Percentiles rank a stretch among this genome's conserved stretches.
phyloP scores from a whole-genome alignment of 176 grass and related monocot genomes.

The Musa troglodytarum region DNA sequence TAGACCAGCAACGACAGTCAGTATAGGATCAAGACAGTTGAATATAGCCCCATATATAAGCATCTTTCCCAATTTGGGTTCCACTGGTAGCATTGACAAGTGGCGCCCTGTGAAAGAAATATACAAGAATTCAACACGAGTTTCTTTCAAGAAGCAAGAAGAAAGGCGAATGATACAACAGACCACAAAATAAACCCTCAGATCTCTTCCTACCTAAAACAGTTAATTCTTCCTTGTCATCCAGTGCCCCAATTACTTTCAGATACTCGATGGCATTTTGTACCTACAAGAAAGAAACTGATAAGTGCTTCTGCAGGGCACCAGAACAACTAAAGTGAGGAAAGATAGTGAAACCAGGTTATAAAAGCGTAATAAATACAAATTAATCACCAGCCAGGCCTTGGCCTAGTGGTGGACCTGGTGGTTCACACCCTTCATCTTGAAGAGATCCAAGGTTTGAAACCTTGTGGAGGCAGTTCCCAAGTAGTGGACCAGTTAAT shows the following conservation, averaged over 20 bases:
- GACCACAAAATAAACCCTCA: neutral
- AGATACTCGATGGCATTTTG: slow-evolving; percentile 98
- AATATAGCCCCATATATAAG: slow-evolving; percentile 96
- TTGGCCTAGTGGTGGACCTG: neutral
- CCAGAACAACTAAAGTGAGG: neutral
- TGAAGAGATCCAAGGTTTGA: neutral
- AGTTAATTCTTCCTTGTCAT: slow-evolving; percentile 92
- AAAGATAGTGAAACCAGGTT: neutral
- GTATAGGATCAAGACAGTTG: slow-evolving; percentile 84
- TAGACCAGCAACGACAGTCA: slow-evolving; percentile 92
- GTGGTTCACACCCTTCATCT: neutral
- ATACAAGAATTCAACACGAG: neutral
- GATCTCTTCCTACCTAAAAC: slow-evolving; percentile 47
- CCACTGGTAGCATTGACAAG: slow-evolving; percentile 92
- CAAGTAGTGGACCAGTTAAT: neutral
- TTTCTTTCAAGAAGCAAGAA: neutral
- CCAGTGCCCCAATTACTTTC: slow-evolving; percentile 89
- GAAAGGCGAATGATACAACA: neutral
- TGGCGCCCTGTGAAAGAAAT: slow-evolving; percentile 58
- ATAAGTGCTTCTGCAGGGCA: neutral
- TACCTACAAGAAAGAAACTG: slow-evolving; percentile 33
- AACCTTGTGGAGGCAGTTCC: neutral
- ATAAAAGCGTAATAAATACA: neutral
- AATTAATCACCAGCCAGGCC: neutral
- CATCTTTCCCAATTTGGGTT: slow-evolving; percentile 97